A percentile compares a stretch with the other conserved stretches of the same genome.
Conservation (phyloP, 345 rosid species). For the Citrus sp. region DNA sequence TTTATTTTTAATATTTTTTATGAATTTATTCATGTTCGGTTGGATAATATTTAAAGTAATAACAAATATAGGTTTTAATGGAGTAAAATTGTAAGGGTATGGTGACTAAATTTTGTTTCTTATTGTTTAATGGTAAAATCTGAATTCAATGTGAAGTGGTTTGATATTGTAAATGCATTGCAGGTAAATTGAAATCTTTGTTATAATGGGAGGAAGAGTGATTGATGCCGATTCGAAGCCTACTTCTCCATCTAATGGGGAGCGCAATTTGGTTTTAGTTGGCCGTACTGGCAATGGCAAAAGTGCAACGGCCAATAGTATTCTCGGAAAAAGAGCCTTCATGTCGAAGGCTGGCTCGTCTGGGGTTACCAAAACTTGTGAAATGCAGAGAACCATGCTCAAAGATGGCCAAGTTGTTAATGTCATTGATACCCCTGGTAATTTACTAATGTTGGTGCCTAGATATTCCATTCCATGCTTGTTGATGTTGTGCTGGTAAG, state of each 20-base stretch:
- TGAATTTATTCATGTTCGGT: too few species aligned
- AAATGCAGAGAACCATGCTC: slow-evolving; percentile 48
- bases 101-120: too few species aligned
- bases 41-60: too few species aligned
- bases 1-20: too few species aligned
- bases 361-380: slow-evolving; percentile 69
- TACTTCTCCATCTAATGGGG: slow-evolving; percentile 39
- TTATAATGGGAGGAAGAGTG: slow-evolving; percentile 72
- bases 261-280: slow-evolving; percentile 68
- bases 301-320: slow-evolving; percentile 87
- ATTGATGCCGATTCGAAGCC: slow-evolving; percentile 86
- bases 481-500: background rate
- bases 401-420: slow-evolving; percentile 66
- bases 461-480: background rate
- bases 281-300: slow-evolving; percentile 94
- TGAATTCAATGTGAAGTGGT: too few species aligned
- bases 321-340: slow-evolving; percentile 67
- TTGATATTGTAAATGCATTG: background rate
- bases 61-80: too few species aligned
- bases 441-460: background rate
- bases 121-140: too few species aligned
- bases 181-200: slow-evolving; percentile 5
- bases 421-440: slow-evolving; percentile 95
- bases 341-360: slow-evolving; percentile 63
- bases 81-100: too few species aligned